Evolutionary conservation across 139 green algal genomes (phyloP).

Genomic region (Trebouxia sp.): DNA sequence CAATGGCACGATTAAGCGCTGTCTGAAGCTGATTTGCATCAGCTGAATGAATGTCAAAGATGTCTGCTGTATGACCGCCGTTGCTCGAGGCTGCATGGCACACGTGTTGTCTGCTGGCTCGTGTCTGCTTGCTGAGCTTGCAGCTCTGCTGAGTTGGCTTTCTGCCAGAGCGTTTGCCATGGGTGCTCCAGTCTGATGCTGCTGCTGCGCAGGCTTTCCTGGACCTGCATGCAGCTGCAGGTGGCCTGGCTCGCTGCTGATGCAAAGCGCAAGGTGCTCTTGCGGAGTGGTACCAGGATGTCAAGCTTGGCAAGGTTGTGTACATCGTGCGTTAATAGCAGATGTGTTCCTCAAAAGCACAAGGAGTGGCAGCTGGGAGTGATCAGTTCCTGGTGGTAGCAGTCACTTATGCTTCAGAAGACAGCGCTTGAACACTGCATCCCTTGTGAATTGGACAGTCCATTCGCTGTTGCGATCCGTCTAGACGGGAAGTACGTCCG

Average conservation of each 20-base stretch:
- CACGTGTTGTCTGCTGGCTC: neutral
- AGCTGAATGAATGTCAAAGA: conserved; percentile 6
- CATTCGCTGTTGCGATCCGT: no score
- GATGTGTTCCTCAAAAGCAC: no score
- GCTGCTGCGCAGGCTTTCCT: neutral
- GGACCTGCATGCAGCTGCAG: neutral
- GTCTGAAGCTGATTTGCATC: conserved; percentile 84
- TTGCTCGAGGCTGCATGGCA: conserved; percentile 17
- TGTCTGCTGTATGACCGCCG: neutral
- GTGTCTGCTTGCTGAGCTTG: neutral
- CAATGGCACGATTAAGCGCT: conserved; percentile 68
- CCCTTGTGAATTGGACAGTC: no score
- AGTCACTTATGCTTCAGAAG: no score
- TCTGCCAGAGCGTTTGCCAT: no score
- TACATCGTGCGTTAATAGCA: neutral
- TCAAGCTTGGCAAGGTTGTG: neutral
- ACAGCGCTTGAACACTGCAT: no score
- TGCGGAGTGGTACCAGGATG: neutral
- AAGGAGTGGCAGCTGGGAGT: no score
- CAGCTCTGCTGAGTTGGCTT: no score
- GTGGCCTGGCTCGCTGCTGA: neutral
- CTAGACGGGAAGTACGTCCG: no score
- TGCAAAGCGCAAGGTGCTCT: neutral
- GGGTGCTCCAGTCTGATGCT: no score
- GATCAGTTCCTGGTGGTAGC: no score